Percentiles rank a stretch among this genome's conserved stretches.
phyloP scores from a whole-genome alignment of 1,284 basidiomycete genomes.

The Moniliella sp. region DNA sequence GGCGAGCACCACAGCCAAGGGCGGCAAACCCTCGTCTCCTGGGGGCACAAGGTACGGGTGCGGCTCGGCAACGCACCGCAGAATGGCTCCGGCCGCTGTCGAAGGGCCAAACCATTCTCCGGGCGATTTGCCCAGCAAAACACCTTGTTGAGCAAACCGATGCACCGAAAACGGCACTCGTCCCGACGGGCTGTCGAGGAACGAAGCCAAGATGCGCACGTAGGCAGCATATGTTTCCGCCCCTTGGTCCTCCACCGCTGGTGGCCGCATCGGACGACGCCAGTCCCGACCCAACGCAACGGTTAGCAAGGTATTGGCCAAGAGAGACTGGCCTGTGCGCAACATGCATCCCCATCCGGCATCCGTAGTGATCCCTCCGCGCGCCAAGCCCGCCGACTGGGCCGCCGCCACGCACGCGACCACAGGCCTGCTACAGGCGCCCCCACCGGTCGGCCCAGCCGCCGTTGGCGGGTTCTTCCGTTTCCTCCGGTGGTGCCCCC shows the following conservation, averaged over 20 bases:
- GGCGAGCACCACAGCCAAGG: no score
- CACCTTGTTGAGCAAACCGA: slow-evolving; percentile 79
- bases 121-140: slow-evolving; percentile 77
- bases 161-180: slow-evolving; percentile 86
- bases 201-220: slow-evolving; percentile 74
- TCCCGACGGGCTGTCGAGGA: slow-evolving; percentile 69
- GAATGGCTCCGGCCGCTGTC: slow-evolving; percentile 82
- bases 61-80: no score
- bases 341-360: slow-evolving; percentile 97
- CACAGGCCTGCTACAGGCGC: slow-evolving; percentile 20
- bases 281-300: slow-evolving; percentile 48
- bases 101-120: slow-evolving; percentile 96
- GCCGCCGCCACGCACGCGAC: slow-evolving; percentile 21
- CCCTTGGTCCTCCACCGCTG: slow-evolving; percentile 2
- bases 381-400: slow-evolving; percentile 12
- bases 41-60: no score
- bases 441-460: slow-evolving; percentile 8
- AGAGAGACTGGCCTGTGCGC: slow-evolving; percentile 69
- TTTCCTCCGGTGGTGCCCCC: no score
- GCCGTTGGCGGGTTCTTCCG: no score
- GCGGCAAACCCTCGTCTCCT: no score
- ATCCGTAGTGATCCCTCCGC: slow-evolving; percentile 61
- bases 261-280: slow-evolving; percentile 3
- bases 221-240: slow-evolving; percentile 40
- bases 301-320: slow-evolving; percentile 69